Evolutionary conservation across 1,139 yeast species (phyloP).

Genomic region (Arxiozyma telluris): DNA sequence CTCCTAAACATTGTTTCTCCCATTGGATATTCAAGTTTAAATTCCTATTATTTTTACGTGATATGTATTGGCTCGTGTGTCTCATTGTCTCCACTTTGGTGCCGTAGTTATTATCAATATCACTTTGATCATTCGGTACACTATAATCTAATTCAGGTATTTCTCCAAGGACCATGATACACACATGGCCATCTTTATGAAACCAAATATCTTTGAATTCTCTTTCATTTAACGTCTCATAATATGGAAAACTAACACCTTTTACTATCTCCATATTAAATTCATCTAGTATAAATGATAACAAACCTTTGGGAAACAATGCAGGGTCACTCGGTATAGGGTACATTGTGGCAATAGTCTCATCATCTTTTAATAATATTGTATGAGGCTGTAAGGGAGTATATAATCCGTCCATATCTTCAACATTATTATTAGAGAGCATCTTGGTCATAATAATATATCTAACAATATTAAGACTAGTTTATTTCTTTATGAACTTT

Average conservation of each 20-base stretch:
- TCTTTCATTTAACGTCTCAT: slow-evolving; percentile 63
- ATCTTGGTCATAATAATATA: neutral
- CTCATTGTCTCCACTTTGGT: slow-evolving; percentile 22
- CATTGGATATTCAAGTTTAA: slow-evolving; percentile 46
- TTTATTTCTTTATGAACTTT: neutral
- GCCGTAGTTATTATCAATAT: slow-evolving; percentile 14
- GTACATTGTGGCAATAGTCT: slow-evolving; percentile 84
- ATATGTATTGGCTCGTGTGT: slow-evolving; percentile 23
- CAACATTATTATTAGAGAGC: neutral
- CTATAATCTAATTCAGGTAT: slow-evolving; percentile 46
- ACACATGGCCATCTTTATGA: slow-evolving; percentile 58
- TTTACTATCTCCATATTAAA: slow-evolving; percentile 85
- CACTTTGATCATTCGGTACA: slow-evolving; percentile 12
- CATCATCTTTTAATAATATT: slow-evolving; percentile 75
- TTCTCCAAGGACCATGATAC: slow-evolving; percentile 78
- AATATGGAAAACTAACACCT: slow-evolving; percentile 81
- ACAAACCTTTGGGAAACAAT: slow-evolving; percentile 61
- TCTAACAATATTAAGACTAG: neutral
- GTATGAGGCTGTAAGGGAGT: slow-evolving; percentile 37
- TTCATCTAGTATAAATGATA: slow-evolving; percentile 81
- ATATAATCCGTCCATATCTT: neutral
- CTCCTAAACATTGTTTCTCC: slow-evolving; percentile 86
- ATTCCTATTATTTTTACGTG: slow-evolving; percentile 24
- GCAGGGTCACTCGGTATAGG: slow-evolving; percentile 58
- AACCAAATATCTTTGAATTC: slow-evolving; percentile 83